These are phyloP conservation scores for Chrysoporthe cubensis DNA, from an alignment of 2,329 filamentous ascomycete genomes.

Conservation along the genomic window DNA sequence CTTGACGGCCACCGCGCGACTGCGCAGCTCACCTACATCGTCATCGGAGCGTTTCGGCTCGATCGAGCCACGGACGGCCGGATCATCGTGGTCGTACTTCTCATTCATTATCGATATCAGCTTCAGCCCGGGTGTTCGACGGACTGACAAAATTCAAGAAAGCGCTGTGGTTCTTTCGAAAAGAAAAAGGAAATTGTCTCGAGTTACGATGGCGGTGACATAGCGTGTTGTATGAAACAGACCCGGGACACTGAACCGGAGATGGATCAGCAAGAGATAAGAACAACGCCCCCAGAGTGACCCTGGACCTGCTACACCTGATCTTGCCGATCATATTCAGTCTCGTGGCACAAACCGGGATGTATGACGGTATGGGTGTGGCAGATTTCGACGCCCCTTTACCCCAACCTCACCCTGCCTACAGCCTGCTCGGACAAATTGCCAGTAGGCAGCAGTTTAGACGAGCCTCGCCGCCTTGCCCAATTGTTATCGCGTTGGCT, in stretches of 20 bases:
- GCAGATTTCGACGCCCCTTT: not conserved
- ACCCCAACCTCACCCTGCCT: not conserved
- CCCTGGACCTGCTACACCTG: not conserved
- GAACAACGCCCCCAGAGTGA: not conserved
- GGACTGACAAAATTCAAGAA: not conserved
- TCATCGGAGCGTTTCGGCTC: conserved; percentile 11
- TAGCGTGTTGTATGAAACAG: not conserved
- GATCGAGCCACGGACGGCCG: conserved; percentile 4
- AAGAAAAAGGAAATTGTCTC: not conserved
- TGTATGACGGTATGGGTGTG: not conserved
- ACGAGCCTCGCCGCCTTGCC: too few species aligned
- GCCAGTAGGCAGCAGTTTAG: not conserved
- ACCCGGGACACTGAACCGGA: not conserved
- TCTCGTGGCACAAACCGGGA: not conserved
- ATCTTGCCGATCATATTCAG: not conserved
- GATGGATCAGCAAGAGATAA: not conserved
- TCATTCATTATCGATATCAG: not conserved
- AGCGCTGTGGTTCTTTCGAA: not conserved
- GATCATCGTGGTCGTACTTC: not conserved
- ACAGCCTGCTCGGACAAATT: not conserved
- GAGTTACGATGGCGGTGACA: not conserved
- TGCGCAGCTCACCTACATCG: conserved; percentile 13
- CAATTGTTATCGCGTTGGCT: not conserved
- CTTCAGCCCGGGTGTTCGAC: not conserved
- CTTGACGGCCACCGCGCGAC: conserved; percentile 10